A percentile compares a stretch with the other conserved stretches of the same genome.
phyloP scores from a whole-genome alignment of 2,329 filamentous ascomycete genomes.

The Pochonia chlamydosporia region DNA sequence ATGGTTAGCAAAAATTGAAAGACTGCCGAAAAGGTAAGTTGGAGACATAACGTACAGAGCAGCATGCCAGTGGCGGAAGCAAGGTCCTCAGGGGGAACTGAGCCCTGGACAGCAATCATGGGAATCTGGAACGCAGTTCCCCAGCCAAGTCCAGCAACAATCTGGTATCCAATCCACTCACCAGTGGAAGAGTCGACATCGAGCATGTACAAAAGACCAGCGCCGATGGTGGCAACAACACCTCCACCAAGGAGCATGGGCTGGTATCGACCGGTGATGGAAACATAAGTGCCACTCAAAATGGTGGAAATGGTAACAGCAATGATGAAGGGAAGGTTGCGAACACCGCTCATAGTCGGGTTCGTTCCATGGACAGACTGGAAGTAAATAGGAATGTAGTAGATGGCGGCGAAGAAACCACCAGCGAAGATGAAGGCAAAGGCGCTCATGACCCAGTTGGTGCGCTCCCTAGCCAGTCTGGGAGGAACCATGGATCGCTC shows the following conservation, averaged over 20 bases:
- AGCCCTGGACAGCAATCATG: slow-evolving; percentile 42
- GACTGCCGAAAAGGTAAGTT: background rate
- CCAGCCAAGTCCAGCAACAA: slow-evolving; percentile 42
- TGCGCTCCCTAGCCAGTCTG: slow-evolving; percentile 32
- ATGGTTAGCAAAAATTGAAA: background rate
- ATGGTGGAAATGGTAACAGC: slow-evolving; percentile 36
- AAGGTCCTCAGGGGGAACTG: slow-evolving; percentile 34
- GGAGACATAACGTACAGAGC: slow-evolving; percentile 26
- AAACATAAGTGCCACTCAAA: slow-evolving; percentile 31
- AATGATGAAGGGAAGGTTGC: slow-evolving; percentile 41
- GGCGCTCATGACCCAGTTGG: slow-evolving; percentile 28
- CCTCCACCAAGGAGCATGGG: slow-evolving; percentile 40
- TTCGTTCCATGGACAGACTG: slow-evolving; percentile 34
- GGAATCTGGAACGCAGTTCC: slow-evolving; percentile 43
- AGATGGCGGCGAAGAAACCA: slow-evolving; percentile 38
- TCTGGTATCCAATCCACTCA: slow-evolving; percentile 49
- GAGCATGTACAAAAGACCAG: slow-evolving; percentile 37
- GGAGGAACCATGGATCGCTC: slow-evolving; percentile 38
- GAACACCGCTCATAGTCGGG: slow-evolving; percentile 35
- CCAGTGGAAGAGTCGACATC: slow-evolving; percentile 30
- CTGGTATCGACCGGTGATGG: slow-evolving; percentile 34
- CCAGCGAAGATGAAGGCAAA: slow-evolving; percentile 38
- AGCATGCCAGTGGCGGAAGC: slow-evolving; percentile 42
- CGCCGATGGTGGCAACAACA: slow-evolving; percentile 35
- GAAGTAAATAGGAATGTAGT: slow-evolving; percentile 43